A percentile compares a stretch with the other conserved stretches of the same genome.
Conservation (phyloP, 1,284 basidiomycete genomes). For the Microbotryum silenes-acaulis region DNA sequence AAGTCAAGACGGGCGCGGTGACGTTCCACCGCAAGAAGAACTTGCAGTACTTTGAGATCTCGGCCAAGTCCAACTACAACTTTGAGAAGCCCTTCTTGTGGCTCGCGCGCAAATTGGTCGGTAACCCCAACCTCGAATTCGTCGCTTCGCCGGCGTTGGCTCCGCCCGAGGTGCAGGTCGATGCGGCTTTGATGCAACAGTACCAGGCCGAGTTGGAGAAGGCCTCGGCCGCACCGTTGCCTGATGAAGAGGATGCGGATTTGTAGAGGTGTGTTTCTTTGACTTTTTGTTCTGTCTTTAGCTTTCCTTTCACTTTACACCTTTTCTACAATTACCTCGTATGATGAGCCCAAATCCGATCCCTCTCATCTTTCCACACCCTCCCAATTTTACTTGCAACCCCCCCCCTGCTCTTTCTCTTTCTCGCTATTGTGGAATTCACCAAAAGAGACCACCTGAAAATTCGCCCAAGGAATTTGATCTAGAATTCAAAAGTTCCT, state of each 20-base stretch:
- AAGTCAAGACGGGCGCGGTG: conserved; percentile 95
- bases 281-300: not conserved
- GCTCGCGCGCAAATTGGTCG: conserved; percentile 96
- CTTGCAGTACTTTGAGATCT: conserved; percentile 99
- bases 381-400: no score
- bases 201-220: conserved; percentile 71
- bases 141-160: conserved; percentile 93
- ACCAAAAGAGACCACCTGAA: no score
- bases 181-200: conserved; percentile 68
- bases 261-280: not conserved
- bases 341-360: no score
- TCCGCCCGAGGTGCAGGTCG: conserved; percentile 86
- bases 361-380: no score
- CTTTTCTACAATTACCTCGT: no score
- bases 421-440: no score
- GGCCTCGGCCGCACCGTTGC: conserved; percentile 48
- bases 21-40: conserved; percentile 99
- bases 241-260: conserved; percentile 48
- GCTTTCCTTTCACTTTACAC: no score
- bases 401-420: no score
- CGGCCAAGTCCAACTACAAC: conserved; percentile 99
- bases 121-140: conserved; percentile 84
- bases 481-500: no score
- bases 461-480: no score
- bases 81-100: conserved; percentile 99